Percentiles rank a stretch among this genome's conserved stretches.
phyloP scores from a whole-genome alignment of 2,329 filamentous ascomycete genomes.

The Colletotrichum sp. region DNA sequence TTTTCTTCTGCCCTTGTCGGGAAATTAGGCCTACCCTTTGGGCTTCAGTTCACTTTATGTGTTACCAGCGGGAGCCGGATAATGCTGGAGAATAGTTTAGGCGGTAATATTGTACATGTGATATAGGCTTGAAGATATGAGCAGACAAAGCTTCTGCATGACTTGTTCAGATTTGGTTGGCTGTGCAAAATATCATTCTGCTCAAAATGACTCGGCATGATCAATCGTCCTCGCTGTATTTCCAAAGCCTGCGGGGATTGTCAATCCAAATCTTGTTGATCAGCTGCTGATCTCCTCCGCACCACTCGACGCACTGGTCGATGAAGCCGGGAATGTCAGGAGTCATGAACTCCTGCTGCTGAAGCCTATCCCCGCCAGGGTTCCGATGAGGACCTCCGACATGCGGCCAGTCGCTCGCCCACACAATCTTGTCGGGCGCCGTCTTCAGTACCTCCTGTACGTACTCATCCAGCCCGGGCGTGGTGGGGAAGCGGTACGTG shows the following conservation, averaged over 20 bases:
- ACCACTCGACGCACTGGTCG: not conserved
- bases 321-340: not conserved
- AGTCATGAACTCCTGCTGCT: not conserved
- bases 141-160: not conserved
- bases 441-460: not conserved
- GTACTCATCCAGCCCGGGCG: not conserved
- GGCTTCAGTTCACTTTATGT: not conserved
- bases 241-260: not conserved
- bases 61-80: not conserved
- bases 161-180: not conserved
- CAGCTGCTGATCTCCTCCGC: not conserved
- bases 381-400: not conserved
- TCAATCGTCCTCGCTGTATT: not conserved
- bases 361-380: not conserved
- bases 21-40: not conserved
- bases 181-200: not conserved
- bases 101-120: not conserved
- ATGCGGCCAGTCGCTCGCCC: slow-evolving; percentile 16
- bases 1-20: not conserved
- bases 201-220: not conserved
- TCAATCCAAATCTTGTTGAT: not conserved
- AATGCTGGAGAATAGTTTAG: not conserved
- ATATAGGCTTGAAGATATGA: not conserved
- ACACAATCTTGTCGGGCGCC: slow-evolving; percentile 5
- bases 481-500: not conserved